A percentile compares a stretch with the other conserved stretches of the same genome.
phyloP scores from a whole-genome alignment of 176 grass and related monocot species.

The Oryza brachyantha region DNA sequence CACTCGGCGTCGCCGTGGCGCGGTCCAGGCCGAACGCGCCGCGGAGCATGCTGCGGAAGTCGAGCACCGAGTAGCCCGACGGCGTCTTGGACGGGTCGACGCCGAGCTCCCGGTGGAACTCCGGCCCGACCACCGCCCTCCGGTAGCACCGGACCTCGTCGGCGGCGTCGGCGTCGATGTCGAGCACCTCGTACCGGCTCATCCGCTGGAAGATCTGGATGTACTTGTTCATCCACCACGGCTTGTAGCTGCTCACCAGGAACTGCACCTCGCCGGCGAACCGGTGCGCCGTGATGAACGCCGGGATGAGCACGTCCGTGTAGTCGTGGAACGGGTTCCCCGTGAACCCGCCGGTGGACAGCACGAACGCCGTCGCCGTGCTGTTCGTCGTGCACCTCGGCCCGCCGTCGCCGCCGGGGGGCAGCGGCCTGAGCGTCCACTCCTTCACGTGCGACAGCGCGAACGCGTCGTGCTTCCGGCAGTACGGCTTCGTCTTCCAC shows the following conservation, averaged over 20 bases:
- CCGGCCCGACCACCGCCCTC: conserved; percentile 44
- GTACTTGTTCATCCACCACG: conserved; percentile 75
- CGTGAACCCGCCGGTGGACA: conserved; percentile 64
- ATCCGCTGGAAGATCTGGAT: conserved; percentile 56
- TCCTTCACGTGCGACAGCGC: conserved; percentile 52
- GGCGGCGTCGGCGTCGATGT: conserved; percentile 51
- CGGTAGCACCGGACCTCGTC: conserved; percentile 64
- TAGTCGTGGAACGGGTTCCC: conserved; percentile 91
- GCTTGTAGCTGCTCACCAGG: conserved; percentile 58
- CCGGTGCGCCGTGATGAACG: conserved; percentile 56
- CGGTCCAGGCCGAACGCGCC: conserved; percentile 68
- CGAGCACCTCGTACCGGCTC: conserved; percentile 64
- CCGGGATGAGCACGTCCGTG: conserved; percentile 81
- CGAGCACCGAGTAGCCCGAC: conserved; percentile 18
- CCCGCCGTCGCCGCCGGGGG: not conserved
- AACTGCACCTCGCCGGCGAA: conserved; percentile 67
- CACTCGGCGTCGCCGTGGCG: conserved; percentile 38
- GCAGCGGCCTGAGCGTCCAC: conserved; percentile 47
- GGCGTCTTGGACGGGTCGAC: conserved; percentile 45
- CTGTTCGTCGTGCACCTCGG: conserved; percentile 49
- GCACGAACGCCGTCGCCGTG: conserved; percentile 48
- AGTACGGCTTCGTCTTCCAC: conserved; percentile 53
- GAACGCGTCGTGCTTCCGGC: conserved; percentile 47
- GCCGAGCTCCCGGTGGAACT: conserved; percentile 70
- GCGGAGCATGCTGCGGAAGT: conserved; percentile 61